Base-by-base conservation (phyloP, 1,284 basidiomycete genomes). In the Agaricales sp. region DNA sequence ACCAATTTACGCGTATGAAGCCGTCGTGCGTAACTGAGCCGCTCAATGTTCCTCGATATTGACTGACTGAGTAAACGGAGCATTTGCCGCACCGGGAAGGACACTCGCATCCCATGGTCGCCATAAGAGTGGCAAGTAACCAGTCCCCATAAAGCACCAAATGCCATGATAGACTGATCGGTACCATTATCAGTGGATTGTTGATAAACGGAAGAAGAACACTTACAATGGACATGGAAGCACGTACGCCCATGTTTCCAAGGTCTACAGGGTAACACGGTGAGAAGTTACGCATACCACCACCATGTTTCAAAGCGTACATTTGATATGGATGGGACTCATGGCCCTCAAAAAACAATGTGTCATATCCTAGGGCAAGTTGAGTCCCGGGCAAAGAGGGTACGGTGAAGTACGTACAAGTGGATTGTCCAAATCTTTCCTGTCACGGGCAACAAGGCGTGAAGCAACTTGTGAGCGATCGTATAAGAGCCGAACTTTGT, bases 271-370 rank as follows among this genome's bases (percentile, higher is more conserved):
- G 45, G 24, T 23, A 21, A 24, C 20, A 48, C 26, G 50, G 37
- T 16, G 51, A 48, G 37, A 24, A 51, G 55, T 41, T 30, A 45
- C 24, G 23, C 2, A 18, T 11, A 44, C n/a, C 26, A 30, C 6
- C 6, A 30, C 26, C 6, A 30, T 30, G 14, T 6, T 30, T 30
- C 6, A 49, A 45, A 12, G 61, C 77, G 47, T 57, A 86, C 84
- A 93, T 67, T 90, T 84, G 57, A 91, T 67, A 61, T 93, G 90
- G 50, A 93, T 91, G 1, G 90, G 91, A 58, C 86, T 89, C 89
- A 93, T 93, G 1, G 90, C 88, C 14, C 90, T 79, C 12, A 93
- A 69, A 60, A 86, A 89, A 53, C 82, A 87, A 62, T 92, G 86
- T 0, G 90, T 92, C 89, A 93, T 92, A 61, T 93, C 81, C 73